Base-by-base conservation (phyloP, 208 protist genomes). In the Wallacemonas sp. region DNA sequence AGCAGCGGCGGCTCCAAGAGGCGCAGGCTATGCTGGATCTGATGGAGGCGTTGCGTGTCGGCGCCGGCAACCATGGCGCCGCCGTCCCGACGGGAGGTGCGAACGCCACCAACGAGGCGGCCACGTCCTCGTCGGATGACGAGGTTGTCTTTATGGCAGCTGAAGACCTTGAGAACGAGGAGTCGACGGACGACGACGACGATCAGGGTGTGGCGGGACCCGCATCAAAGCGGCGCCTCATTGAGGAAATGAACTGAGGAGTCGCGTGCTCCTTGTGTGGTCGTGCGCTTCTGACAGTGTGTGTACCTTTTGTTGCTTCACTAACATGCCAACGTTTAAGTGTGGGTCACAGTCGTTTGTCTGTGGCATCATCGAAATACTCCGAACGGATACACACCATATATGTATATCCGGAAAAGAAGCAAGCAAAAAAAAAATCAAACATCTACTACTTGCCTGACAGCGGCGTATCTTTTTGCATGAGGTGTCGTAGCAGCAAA, bases 1-100 rank as follows among this genome's bases (percentile, higher is more conserved):
- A 90, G 33, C 70, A 64, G 32, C 75, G 62, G n/a, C 57, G 67
- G 26, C 78, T 71, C 19, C 63, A 78, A 38, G 84, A 96, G 78
- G 81, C 91, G 46, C 74, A 93, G 83, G 83, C 86, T 16, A 74
- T 96, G 74, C 70, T 96, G 33, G 68, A 85, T 44, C 70, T 96
- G 16, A 66, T 88, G 66, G 64, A 61, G 11, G 91, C 87, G 17
- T 65, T 96, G n/a, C 60, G 78, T 65, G 3, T 62, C 49, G 0
- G 12, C 60, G 26, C 29, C 58, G 19, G 44, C 57, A 57, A 29
- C 11, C 30, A 41, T 16, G 41, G 16, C 26, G 38, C 67, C 14
- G 11, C 58, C 32, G 16, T 56, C 49, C 49, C 63, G 33, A 61
- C 63, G 44, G 34, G 48, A 39, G 34, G 30, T 21, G 30, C 44